Evolutionary conservation across 139 green algal species (phyloP).

Genomic region (Asterochloris erici): DNA sequence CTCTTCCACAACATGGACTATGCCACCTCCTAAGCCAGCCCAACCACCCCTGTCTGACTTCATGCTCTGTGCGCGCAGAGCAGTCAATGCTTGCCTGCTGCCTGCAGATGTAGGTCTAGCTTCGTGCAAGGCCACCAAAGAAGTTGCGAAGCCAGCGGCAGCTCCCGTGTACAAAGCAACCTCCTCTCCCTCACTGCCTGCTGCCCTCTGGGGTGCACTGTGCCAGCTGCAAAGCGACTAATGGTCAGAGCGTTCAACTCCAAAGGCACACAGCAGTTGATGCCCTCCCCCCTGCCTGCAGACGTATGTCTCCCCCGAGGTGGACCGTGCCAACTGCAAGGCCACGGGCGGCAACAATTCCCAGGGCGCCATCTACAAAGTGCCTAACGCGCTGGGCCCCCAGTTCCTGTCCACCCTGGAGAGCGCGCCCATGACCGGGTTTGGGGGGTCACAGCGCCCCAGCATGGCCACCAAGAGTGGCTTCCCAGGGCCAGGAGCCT

Average conservation of each 20-base stretch:
- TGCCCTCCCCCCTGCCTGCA: neutral
- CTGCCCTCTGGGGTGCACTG: too few relatives aligned
- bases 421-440: slow-evolving; percentile 16
- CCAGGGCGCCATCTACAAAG: slow-evolving; percentile 32
- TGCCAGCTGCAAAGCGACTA: neutral
- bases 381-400: slow-evolving; percentile 17
- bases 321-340: slow-evolving; percentile 29
- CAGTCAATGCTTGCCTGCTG: too few relatives aligned
- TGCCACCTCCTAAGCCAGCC: too few relatives aligned
- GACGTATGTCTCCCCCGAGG: slow-evolving; percentile 30
- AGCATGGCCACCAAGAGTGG: slow-evolving; percentile 26
- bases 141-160: too few relatives aligned
- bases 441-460: slow-evolving; percentile 34
- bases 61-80: too few relatives aligned
- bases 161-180: too few relatives aligned
- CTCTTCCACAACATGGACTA: too few relatives aligned
- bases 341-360: slow-evolving; percentile 34
- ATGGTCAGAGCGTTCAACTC: neutral
- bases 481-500: slow-evolving; percentile 36
- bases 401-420: slow-evolving; percentile 27
- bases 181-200: neutral
- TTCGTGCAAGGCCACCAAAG: too few relatives aligned
- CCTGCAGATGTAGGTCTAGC: too few relatives aligned
- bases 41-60: too few relatives aligned
- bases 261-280: neutral